Percentiles rank a stretch among this genome's conserved stretches.
These are phyloP conservation scores for Mortierella sp. DNA, from an alignment of 371 early-diverging fungal species.

Conservation along the genomic window DNA sequence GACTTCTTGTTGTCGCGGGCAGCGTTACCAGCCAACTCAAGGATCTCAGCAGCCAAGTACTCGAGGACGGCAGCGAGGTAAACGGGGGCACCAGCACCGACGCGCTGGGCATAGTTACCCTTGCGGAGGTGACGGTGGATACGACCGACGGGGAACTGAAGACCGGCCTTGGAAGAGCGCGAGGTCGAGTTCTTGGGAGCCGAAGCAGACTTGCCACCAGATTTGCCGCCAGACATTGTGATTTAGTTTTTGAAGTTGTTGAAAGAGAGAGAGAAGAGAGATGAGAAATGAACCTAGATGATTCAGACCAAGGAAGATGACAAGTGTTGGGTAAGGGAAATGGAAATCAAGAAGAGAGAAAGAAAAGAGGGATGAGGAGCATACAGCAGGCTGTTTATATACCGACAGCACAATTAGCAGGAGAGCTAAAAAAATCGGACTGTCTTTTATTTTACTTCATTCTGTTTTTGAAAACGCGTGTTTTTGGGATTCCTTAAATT, in stretches of 20 bases:
- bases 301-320: background rate
- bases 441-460: too few species aligned
- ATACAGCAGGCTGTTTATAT: constrained; percentile 1
- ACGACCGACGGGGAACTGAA: constrained; percentile 97
- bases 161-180: constrained; percentile 87
- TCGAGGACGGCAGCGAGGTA: constrained; percentile 96
- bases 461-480: too few species aligned
- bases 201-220: constrained; percentile 71
- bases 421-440: background rate
- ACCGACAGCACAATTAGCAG: background rate
- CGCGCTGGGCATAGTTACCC: constrained; percentile 96
- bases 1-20: constrained; percentile 97
- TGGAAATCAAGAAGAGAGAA: background rate
- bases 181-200: constrained; percentile 66
- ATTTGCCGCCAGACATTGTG: constrained; percentile 71
- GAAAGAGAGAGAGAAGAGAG: constrained; percentile 2
- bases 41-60: constrained; percentile 97
- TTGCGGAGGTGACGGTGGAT: constrained; percentile 95
- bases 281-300: constrained; percentile 7
- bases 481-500: too few species aligned
- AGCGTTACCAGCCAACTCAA: constrained; percentile 96
- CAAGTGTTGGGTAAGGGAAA: too few species aligned
- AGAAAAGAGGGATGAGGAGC: background rate
- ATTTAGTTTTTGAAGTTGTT: constrained; percentile 14
- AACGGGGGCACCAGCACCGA: constrained; percentile 95